Evolutionary conservation across 2,329 filamentous ascomycete species (phyloP), one percentile per base, ranked within the genome.

Genomic region (Basipetospora chlamydospora): DNA sequence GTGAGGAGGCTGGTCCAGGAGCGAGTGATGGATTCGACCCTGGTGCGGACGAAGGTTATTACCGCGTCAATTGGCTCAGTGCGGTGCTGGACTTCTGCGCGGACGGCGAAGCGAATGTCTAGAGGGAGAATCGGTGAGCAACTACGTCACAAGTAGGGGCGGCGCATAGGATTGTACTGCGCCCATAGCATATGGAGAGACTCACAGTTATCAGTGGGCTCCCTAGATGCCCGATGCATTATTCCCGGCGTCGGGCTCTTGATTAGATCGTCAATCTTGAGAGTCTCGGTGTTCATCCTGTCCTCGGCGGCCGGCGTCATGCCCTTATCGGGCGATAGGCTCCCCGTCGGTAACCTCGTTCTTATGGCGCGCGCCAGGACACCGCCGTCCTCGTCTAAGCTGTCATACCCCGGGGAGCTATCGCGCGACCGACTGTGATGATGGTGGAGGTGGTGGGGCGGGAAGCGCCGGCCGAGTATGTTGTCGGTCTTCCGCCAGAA

Each of bases 31-130:
- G 65, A 56, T 38, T 67, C 61, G 44, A 80, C 66, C 42, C 66
- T 70, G 41, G 59, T 64, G 44, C 73, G 73, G 41, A 85, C 46
- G 41, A 75, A 78, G 37, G 63, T 67, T 46, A 87, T 66, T 30
- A 72, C 68, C 13, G 80, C 70, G 50, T 92, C 83, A 46, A 94
- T 80, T 11, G 83, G 84, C 50, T 88, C 84, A 32, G 79, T 83
- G 39, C 81, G 75, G 51, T 94, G 86, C 50, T 88, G 82, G 21
- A 92, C 81, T 61, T 94, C 86, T 42, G 86, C 82, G 48, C 82
- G 77, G 42, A 93, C 69, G 35, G 83, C 81, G 57, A 95, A 87
- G 44, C 86, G 82, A 49, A 94, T 83, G 58, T 88, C 85, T 90
- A 28, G 17, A 34, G 28, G 20, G 16, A 25, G 21, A 15, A 17